phyloP scores from a whole-genome alignment of 768 basidiomycete genomes.

The Lactarius tabidus region DNA sequence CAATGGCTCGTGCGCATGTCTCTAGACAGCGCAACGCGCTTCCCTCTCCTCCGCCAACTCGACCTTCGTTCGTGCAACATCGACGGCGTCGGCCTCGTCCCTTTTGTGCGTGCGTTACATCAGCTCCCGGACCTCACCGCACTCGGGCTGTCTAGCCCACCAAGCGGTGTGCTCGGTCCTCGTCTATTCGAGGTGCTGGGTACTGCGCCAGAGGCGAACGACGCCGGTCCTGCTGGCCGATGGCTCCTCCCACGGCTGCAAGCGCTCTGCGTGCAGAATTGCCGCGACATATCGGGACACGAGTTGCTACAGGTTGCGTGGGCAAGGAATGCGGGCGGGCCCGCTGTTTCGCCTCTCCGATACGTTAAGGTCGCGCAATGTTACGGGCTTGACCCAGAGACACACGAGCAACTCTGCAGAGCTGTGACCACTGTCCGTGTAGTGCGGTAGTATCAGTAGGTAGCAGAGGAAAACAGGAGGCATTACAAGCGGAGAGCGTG shows the following conservation, averaged over 20 bases:
- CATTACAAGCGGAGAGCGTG: neutral
- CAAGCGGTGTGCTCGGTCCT: conserved; percentile 27
- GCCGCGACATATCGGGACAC: conserved; percentile 32
- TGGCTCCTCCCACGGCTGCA: conserved; percentile 32
- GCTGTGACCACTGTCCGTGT: conserved; percentile 29
- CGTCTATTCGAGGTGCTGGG: conserved; percentile 33
- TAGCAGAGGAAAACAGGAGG: neutral
- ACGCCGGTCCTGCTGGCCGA: conserved; percentile 8
- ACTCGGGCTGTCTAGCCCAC: conserved; percentile 31
- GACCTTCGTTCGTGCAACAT: conserved; percentile 33
- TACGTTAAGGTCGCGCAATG: conserved; percentile 31
- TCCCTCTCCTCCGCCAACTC: conserved; percentile 30
- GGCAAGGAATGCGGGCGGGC: conserved; percentile 26
- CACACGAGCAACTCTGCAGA: conserved; percentile 27
- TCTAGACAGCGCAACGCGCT: conserved; percentile 22
- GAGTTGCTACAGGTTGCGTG: conserved; percentile 30
- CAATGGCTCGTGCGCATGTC: conserved; percentile 32
- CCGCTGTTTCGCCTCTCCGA: conserved; percentile 27
- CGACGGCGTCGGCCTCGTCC: conserved; percentile 32
- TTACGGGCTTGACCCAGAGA: conserved; percentile 28
- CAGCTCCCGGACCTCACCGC: conserved; percentile 31
- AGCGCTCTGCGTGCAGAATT: conserved; percentile 31
- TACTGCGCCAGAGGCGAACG: conserved; percentile 20
- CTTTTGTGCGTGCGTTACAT: conserved; percentile 32
- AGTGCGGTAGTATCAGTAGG: conserved; percentile 11